A percentile compares a stretch with the other conserved stretches of the same genome.
These are phyloP conservation scores for Glycine tomentella DNA, from an alignment of 306 rosid species.

Conservation along the genomic window DNA sequence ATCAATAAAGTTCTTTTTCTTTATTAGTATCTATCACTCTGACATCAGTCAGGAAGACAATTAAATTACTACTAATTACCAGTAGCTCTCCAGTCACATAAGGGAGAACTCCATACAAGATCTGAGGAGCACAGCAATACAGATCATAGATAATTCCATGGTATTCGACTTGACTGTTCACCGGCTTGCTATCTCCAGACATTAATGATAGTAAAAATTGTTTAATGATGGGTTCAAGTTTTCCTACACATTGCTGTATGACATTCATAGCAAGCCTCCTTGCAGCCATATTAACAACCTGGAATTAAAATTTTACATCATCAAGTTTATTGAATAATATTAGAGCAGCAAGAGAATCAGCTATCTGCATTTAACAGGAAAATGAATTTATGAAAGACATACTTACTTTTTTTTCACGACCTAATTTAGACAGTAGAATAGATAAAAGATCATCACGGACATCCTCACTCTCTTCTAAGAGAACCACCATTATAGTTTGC, in stretches of 20 bases:
- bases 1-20: neutral
- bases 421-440: slow-evolving; percentile 75
- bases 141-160: slow-evolving; percentile 90
- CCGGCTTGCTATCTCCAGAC: slow-evolving; percentile 82
- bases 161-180: slow-evolving; percentile 67
- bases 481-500: slow-evolving; percentile 93
- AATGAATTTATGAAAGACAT: slow-evolving; percentile 30
- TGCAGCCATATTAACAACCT: slow-evolving; percentile 86
- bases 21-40: slow-evolving; percentile 4
- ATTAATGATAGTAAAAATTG: slow-evolving; percentile 84
- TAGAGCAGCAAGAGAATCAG: slow-evolving; percentile 28
- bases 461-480: slow-evolving; percentile 97
- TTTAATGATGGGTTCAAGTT: slow-evolving; percentile 89
- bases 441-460: slow-evolving; percentile 73
- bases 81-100: slow-evolving; percentile 93
- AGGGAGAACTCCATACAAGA: slow-evolving; percentile 83
- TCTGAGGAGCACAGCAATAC: slow-evolving; percentile 89
- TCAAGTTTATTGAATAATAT: slow-evolving; percentile 16
- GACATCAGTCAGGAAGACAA: slow-evolving; percentile 6
- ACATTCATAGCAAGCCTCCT: slow-evolving; percentile 99
- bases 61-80: slow-evolving; percentile 62
- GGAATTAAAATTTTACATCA: slow-evolving; percentile 52
- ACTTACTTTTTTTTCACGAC: slow-evolving; percentile 82
- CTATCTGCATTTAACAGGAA: slow-evolving; percentile 40
- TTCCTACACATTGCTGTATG: slow-evolving; percentile 78